phyloP scores from a whole-genome alignment of 345 rosid species.

The Populus davidiana region DNA sequence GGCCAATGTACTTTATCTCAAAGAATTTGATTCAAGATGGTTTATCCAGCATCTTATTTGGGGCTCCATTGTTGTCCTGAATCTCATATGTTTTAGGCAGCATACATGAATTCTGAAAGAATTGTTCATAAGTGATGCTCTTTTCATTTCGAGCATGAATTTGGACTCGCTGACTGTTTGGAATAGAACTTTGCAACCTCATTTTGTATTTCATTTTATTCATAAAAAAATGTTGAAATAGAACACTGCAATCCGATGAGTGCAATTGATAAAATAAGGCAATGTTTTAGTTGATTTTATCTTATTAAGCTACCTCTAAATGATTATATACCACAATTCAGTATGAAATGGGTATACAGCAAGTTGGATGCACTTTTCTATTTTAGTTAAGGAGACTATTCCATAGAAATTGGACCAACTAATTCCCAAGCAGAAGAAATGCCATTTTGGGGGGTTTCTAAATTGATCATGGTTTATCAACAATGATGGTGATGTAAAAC shows the following conservation, averaged over 20 bases:
- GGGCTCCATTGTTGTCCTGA: background rate
- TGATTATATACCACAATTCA: background rate
- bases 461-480: background rate
- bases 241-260: background rate
- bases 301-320: no score
- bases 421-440: background rate
- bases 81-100: background rate
- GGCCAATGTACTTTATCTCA: background rate
- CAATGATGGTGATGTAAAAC: background rate
- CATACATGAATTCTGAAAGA: background rate
- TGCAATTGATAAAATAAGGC: no score
- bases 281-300: no score
- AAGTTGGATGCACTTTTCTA: background rate
- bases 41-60: background rate
- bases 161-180: background rate
- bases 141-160: background rate
- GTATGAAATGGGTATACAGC: background rate
- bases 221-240: background rate
- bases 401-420: background rate
- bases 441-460: background rate
- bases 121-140: background rate
- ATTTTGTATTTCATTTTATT: background rate
- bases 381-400: background rate
- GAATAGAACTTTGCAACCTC: background rate
- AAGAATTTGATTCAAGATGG: background rate